Evolutionary conservation across 345 rosid genomes (phyloP).

Genomic region (Mercurialis annua): DNA sequence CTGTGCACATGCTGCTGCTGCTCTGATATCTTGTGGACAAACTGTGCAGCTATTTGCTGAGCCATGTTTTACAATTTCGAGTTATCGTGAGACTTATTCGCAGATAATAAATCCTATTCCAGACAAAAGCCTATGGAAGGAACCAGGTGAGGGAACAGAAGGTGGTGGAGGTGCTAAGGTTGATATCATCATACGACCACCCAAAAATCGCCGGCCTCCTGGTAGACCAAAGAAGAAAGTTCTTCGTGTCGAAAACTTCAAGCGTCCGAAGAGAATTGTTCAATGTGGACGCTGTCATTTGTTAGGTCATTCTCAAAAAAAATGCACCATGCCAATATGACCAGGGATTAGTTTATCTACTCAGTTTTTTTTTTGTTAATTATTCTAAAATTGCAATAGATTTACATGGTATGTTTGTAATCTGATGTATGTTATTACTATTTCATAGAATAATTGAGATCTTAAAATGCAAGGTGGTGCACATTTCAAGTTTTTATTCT

Average conservation of each 20-base stretch:
- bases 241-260: constrained; percentile 83
- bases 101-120: constrained; percentile 65
- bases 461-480: not conserved
- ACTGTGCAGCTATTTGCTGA: constrained; percentile 77
- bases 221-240: constrained; percentile 98
- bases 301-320: constrained; percentile 99
- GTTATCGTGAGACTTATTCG: constrained; percentile 75
- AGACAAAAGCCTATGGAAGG: constrained; percentile 66
- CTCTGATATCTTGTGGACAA: constrained; percentile 86
- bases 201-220: constrained; percentile 94
- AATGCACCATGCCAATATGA: constrained; percentile 87
- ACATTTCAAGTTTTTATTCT: not conserved
- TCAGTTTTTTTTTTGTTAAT: constrained; percentile 9
- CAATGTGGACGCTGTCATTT: constrained; percentile 98
- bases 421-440: constrained; percentile 32
- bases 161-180: constrained; percentile 52
- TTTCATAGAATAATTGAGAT: constrained; percentile 26
- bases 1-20: constrained; percentile 97
- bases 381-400: constrained; percentile 21
- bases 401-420: constrained; percentile 34
- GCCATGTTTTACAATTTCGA: constrained; percentile 70
- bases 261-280: constrained; percentile 92
- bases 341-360: constrained; percentile 20
- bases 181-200: constrained; percentile 65
- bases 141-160: constrained; percentile 56